Percentiles rank a stretch among this genome's conserved stretches.
These are phyloP conservation scores for Penicillium frequentans DNA, from an alignment of 2,329 filamentous ascomycete genomes.

Conservation along the genomic window DNA sequence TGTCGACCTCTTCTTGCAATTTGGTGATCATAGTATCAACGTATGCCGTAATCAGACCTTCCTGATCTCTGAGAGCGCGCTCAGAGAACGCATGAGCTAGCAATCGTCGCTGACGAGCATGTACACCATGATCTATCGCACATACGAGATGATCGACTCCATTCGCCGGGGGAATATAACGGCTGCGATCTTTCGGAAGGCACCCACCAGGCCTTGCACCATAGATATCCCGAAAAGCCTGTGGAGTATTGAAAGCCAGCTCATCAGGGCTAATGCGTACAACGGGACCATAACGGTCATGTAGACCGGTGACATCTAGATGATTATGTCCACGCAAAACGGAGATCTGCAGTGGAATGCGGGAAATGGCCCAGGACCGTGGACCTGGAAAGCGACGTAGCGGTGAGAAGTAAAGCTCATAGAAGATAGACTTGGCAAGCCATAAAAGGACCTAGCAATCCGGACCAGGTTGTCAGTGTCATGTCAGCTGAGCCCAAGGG, in stretches of 20 bases:
- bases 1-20: constrained; percentile 10
- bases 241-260: constrained; percentile 28
- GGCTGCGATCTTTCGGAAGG: constrained; percentile 22
- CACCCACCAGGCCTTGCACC: constrained; percentile 21
- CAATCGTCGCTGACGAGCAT: constrained; percentile 20
- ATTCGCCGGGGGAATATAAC: constrained; percentile 35
- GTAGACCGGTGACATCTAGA: constrained; percentile 23
- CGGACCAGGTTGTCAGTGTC: neutral
- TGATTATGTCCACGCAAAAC: constrained; percentile 25
- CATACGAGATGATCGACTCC: constrained; percentile 28
- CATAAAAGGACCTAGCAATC: neutral
- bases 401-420: constrained; percentile 24
- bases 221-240: constrained; percentile 37
- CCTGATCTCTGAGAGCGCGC: constrained; percentile 30
- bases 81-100: constrained; percentile 32
- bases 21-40: constrained; percentile 28
- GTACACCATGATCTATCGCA: constrained; percentile 17
- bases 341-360: constrained; percentile 21
- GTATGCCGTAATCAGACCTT: constrained; percentile 25
- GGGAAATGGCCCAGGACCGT: constrained; percentile 23
- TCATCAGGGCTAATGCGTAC: constrained; percentile 20
- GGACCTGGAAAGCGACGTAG: constrained; percentile 31
- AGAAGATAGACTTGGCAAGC: constrained; percentile 12
- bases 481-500: neutral
- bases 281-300: constrained; percentile 20